Conservation (phyloP, 345 rosid species). For the Gossypium bickii region DNA sequence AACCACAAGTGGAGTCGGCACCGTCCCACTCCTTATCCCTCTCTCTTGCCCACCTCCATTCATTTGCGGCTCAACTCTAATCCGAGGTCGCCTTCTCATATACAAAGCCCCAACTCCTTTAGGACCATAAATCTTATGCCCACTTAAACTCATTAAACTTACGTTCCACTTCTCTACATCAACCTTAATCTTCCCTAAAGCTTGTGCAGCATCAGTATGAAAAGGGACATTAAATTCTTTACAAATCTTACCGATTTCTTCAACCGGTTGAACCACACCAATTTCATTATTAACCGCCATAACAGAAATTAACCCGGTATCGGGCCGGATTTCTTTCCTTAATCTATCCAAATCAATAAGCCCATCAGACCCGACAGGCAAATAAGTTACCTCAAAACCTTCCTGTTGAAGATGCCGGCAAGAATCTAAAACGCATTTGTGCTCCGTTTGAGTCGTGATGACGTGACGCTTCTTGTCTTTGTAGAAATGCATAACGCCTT, state of each 20-base stretch:
- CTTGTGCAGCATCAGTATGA: slow-evolving; percentile 94
- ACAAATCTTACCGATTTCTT: slow-evolving; percentile 81
- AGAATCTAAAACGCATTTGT: slow-evolving; percentile 89
- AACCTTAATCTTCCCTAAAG: slow-evolving; percentile 85
- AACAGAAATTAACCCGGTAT: slow-evolving; percentile 77
- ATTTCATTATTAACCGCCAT: slow-evolving; percentile 98
- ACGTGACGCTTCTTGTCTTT: slow-evolving; percentile 85
- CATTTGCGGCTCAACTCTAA: slow-evolving; percentile 83
- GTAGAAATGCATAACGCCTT: slow-evolving; percentile 91
- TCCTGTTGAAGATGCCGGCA: slow-evolving; percentile 94
- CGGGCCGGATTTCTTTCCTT: slow-evolving; percentile 57
- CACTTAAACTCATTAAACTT: slow-evolving; percentile 89
- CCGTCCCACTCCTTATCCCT: slow-evolving; percentile 90
- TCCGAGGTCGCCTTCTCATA: slow-evolving; percentile 72
- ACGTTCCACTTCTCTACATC: slow-evolving; percentile 90
- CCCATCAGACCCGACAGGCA: slow-evolving; percentile 70
- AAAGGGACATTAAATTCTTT: slow-evolving; percentile 74
- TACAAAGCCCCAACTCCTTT: slow-evolving; percentile 94
- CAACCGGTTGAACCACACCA: slow-evolving; percentile 90
- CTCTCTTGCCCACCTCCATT: slow-evolving; percentile 99
- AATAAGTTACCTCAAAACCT: slow-evolving; percentile 83
- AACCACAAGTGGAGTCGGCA: slow-evolving; percentile 73
- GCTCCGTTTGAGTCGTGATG: slow-evolving; percentile 93
- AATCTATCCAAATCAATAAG: slow-evolving; percentile 66
- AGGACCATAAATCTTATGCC: slow-evolving; percentile 84